Conservation (phyloP, 2,329 filamentous ascomycete species). For the Claviceps lovelessii region DNA sequence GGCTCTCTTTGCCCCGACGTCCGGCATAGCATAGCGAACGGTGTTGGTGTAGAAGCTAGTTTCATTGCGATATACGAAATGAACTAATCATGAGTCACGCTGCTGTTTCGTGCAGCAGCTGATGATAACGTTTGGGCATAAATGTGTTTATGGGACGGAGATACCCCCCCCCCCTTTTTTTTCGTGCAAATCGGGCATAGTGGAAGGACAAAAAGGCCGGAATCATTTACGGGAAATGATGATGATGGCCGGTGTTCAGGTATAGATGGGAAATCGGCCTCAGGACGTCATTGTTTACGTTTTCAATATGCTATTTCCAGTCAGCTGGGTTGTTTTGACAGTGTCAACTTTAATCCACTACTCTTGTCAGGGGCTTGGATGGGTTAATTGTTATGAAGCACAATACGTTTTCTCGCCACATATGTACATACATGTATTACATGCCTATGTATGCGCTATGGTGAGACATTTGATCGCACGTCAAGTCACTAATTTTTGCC, state of each 20-base stretch:
- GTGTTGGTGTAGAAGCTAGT: constrained; percentile 5
- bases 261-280: not conserved
- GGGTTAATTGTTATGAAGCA: not conserved
- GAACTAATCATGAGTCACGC: not conserved
- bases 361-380: too few species aligned
- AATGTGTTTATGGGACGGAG: not conserved
- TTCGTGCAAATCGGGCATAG: not conserved
- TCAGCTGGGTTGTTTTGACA: too few species aligned
- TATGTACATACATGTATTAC: too few species aligned
- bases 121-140: constrained; percentile 1
- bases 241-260: not conserved
- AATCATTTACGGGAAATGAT: not conserved
- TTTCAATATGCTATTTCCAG: not conserved
- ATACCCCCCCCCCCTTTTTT: not conserved
- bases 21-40: constrained; percentile 5
- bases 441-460: not conserved
- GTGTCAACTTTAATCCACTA: too few species aligned
- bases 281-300: not conserved
- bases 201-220: not conserved
- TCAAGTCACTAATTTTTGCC: not conserved
- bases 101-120: not conserved
- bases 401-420: not conserved
- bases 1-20: not conserved
- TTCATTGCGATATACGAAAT: not conserved
- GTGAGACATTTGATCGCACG: not conserved